Base-by-base conservation (phyloP, 2,329 filamentous ascomycete species). In the Teratosphaeria destructans region DNA sequence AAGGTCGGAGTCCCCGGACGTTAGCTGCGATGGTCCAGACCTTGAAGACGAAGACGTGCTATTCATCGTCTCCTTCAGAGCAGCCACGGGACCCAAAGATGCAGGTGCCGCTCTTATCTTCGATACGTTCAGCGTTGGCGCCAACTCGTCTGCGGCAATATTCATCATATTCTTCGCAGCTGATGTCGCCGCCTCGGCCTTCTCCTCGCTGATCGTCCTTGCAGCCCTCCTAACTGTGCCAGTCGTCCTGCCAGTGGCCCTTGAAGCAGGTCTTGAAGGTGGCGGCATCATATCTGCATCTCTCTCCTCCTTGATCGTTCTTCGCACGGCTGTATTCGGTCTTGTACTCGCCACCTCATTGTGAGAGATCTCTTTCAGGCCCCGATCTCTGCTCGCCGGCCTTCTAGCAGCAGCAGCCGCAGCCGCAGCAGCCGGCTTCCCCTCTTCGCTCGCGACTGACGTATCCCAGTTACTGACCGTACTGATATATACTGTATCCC, bases 401-500 rank as follows among this genome's bases (percentile, higher is more conserved):
- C 58, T 75, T 72, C 27, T 37, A 2, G 16, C 53, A n/a, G 12
- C 23, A 37, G 27, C 53, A 37, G 53, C 26, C 1, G 27, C 53
- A 37, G 53, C 26, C 1, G 12, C 23, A 37, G 27, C 53, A 37
- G 53, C 26, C 14, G 62, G 71, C 26, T 62, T 55, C 26, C 57
- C 55, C 37, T 59, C 56, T 70, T 75, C 74, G 16, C 70, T 71
- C 14, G 71, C 74, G 70, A 70, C 56, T 73, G 73, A 57, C 70
- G 73, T 52, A 72, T 78, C 62, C 63, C 68, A 70, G 55, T 66
- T 66, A 62, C 64, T 69, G 54, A 72, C 65, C 26, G 66, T 67
- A 10, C 69, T 77, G 5, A 76, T 70, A 62, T 81, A 81, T 3
- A 81, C 77, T 4, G 72, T 73, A 49, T 78, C 78, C 39, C 73